Evolutionary conservation across 2,329 filamentous ascomycete species (phyloP).

Genomic region (Monosporascus sp.): DNA sequence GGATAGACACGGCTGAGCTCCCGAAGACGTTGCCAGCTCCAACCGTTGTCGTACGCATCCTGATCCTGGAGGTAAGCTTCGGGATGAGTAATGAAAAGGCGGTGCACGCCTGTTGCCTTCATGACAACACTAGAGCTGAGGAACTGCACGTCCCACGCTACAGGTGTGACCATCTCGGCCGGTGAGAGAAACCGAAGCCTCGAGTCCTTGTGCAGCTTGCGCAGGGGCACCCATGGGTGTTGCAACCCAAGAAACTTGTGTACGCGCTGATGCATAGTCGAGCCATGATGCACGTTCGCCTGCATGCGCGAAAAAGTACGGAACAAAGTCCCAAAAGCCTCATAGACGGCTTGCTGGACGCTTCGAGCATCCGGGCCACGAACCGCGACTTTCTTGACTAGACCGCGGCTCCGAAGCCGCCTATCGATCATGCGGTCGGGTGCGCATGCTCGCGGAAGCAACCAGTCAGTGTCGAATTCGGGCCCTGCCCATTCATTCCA

Average conservation of each 20-base stretch:
- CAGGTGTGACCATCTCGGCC: constrained; percentile 67
- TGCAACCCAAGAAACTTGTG: constrained; percentile 54
- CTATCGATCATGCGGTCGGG: constrained; percentile 58
- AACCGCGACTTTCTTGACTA: constrained; percentile 60
- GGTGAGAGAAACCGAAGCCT: constrained; percentile 65
- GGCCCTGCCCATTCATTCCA: constrained; percentile 41
- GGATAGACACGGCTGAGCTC: constrained; percentile 54
- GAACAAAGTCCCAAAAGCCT: constrained; percentile 56
- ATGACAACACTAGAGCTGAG: constrained; percentile 67
- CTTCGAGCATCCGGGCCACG: constrained; percentile 60
- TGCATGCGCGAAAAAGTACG: constrained; percentile 35
- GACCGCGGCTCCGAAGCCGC: constrained; percentile 68
- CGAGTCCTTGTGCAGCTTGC: constrained; percentile 70
- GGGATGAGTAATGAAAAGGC: constrained; percentile 70
- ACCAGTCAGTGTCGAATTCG: constrained; percentile 50
- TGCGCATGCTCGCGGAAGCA: constrained; percentile 63
- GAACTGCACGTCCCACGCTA: constrained; percentile 66
- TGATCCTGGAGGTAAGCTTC: constrained; percentile 67
- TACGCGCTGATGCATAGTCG: constrained; percentile 28
- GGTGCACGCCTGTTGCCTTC: constrained; percentile 57
- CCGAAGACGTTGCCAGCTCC: constrained; percentile 67
- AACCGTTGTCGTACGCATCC: constrained; percentile 47
- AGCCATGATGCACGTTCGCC: constrained; percentile 24
- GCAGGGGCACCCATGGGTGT: constrained; percentile 67
- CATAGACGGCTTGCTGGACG: constrained; percentile 57